A percentile compares a stretch with the other conserved stretches of the same genome.
Conservation (phyloP, 768 basidiomycete species). For the Phaffia australis region DNA sequence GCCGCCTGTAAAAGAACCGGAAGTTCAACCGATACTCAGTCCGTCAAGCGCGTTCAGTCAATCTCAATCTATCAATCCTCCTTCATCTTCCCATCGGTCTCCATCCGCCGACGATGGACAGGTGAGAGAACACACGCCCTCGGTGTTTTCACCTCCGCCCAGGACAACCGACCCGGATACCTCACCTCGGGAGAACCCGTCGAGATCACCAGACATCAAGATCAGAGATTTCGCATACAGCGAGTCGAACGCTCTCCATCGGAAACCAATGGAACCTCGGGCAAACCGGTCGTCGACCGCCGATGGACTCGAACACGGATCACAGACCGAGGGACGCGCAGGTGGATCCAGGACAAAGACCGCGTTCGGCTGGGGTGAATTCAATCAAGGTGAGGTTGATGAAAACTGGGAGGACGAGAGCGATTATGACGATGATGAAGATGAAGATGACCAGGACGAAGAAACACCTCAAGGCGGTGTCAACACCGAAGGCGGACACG, state of each 20-base stretch:
- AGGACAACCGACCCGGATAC: background rate
- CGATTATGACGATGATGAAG: constrained; percentile 2
- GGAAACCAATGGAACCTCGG: background rate
- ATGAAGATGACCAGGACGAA: constrained; percentile 4
- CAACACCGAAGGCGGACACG: constrained; percentile 1
- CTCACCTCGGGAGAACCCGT: background rate
- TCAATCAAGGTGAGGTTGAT: background rate
- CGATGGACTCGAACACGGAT: background rate
- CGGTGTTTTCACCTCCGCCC: too few species aligned
- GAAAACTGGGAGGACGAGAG: background rate
- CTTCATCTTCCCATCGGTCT: too few species aligned
- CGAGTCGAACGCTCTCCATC: background rate
- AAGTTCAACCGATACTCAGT: too few species aligned
- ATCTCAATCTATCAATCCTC: too few species aligned
- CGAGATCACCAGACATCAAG: background rate
- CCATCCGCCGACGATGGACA: too few species aligned
- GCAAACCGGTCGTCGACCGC: background rate
- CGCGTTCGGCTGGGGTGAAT: background rate
- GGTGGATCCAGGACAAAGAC: background rate
- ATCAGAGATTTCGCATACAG: constrained; percentile 13
- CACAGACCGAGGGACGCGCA: constrained; percentile 7
- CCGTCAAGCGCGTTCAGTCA: too few species aligned
- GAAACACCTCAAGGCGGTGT: background rate
- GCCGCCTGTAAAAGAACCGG: too few species aligned
- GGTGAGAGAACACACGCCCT: too few species aligned